These are phyloP conservation scores for Phytophthora citricola DNA, from an alignment of 352 stramenopile genomes.

Conservation along the genomic window DNA sequence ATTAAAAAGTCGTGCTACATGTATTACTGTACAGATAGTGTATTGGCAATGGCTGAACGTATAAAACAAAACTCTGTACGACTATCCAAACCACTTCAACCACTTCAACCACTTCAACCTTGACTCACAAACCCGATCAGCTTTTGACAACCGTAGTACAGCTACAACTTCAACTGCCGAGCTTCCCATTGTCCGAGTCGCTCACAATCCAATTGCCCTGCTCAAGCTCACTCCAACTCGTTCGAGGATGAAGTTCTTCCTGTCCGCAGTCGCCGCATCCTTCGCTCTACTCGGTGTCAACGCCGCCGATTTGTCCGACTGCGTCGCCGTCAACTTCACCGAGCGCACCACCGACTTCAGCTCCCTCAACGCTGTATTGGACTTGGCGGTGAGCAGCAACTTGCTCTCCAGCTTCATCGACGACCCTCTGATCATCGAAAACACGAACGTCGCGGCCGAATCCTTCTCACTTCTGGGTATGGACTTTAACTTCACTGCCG, in stretches of 20 bases:
- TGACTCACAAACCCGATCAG: constrained; percentile 11
- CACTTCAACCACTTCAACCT: constrained; percentile 15
- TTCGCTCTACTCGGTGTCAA: constrained; percentile 14
- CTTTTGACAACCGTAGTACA: constrained; percentile 17
- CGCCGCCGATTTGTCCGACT: constrained; percentile 21
- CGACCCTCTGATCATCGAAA: constrained; percentile 37
- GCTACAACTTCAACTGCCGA: constrained; percentile 19
- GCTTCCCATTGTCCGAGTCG: neutral
- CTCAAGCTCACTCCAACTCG: constrained; percentile 4
- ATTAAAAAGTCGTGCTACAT: too few relatives aligned
- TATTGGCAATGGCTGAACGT: neutral
- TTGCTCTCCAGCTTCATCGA: constrained; percentile 38
- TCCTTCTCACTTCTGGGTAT: constrained; percentile 41
- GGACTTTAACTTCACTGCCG: constrained; percentile 35
- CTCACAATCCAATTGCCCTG: constrained; percentile 16
- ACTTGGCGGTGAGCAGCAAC: constrained; percentile 35
- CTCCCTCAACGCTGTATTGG: constrained; percentile 40
- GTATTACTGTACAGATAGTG: neutral
- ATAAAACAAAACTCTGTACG: neutral
- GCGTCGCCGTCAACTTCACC: constrained; percentile 40
- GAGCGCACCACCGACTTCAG: constrained; percentile 31
- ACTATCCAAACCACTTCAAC: constrained; percentile 11
- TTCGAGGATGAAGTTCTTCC: constrained; percentile 26
- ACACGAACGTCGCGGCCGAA: constrained; percentile 30
- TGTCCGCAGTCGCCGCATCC: constrained; percentile 3